Conservation (phyloP, 2,329 filamentous ascomycete genomes). For the Fonsecaea pedrosoi region DNA sequence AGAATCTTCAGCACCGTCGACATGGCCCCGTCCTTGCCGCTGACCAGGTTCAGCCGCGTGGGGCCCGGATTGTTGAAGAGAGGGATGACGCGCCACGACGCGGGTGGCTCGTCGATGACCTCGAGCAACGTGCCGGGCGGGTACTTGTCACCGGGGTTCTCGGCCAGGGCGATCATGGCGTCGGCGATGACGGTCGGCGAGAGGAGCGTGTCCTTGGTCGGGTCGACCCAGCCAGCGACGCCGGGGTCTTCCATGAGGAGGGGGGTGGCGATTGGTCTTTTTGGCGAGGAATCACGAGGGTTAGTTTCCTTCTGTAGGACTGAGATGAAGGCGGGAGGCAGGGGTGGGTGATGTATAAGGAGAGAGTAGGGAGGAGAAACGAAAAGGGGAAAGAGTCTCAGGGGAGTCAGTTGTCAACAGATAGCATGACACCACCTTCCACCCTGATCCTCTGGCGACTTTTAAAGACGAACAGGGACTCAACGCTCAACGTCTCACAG, state of each 20-base stretch:
- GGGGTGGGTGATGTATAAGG: too few relatives aligned
- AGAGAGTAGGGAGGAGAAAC: too few relatives aligned
- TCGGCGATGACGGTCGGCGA: slow-evolving; percentile 64
- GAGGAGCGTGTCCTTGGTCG: slow-evolving; percentile 60
- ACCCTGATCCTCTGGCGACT: too few relatives aligned
- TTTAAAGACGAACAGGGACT: too few relatives aligned
- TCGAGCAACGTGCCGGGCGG: slow-evolving; percentile 60
- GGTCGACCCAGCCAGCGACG: slow-evolving; percentile 60
- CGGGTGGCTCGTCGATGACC: slow-evolving; percentile 52
- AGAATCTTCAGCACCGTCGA: not conserved
- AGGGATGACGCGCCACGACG: not conserved
- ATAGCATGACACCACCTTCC: too few relatives aligned
- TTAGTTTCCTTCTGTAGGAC: not conserved
- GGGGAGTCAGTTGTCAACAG: too few relatives aligned
- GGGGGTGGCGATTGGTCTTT: slow-evolving; percentile 51
- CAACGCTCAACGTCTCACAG: slow-evolving; percentile 46
- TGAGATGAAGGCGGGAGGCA: not conserved
- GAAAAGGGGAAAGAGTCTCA: too few relatives aligned
- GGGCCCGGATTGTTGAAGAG: not conserved
- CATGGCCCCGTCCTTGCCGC: not conserved
- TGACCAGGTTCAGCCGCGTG: not conserved
- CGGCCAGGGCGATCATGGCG: slow-evolving; percentile 60
- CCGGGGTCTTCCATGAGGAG: slow-evolving; percentile 67
- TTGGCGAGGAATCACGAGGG: not conserved
- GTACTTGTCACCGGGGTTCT: slow-evolving; percentile 55